These are phyloP conservation scores for Melampsora americana DNA, from an alignment of 1,284 basidiomycete genomes.

Conservation along the genomic window DNA sequence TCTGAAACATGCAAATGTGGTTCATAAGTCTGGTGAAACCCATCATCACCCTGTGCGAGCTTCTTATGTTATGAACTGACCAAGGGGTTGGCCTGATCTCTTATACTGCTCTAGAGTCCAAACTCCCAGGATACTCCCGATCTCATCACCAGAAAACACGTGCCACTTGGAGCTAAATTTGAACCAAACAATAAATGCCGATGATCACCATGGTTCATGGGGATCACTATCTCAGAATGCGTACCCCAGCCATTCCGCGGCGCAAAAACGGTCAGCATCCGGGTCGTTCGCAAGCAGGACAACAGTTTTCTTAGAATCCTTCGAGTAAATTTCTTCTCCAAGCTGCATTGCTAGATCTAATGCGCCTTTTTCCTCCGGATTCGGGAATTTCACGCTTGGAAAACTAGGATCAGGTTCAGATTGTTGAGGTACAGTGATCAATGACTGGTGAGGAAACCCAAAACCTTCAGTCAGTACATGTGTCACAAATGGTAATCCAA, in stretches of 20 bases:
- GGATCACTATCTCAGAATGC: not conserved
- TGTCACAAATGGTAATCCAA: conserved; percentile 65
- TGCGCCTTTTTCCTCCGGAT: conserved; percentile 76
- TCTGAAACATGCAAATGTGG: conserved; percentile 53
- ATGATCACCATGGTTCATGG: conserved; percentile 23
- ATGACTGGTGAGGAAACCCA: conserved; percentile 19
- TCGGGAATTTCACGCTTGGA: conserved; percentile 75
- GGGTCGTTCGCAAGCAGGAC: conserved; percentile 76
- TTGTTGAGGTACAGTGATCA: conserved; percentile 40
- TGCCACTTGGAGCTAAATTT: conserved; percentile 62
- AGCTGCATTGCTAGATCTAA: conserved; percentile 34
- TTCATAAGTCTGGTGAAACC: not conserved
- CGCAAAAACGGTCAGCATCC: conserved; percentile 75
- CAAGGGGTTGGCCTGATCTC: conserved; percentile 62
- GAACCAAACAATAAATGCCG: conserved; percentile 15
- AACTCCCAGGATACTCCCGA: conserved; percentile 71
- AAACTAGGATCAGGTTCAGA: conserved; percentile 71
- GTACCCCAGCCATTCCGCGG: conserved; percentile 66
- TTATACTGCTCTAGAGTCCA: conserved; percentile 64
- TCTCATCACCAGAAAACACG: conserved; percentile 76
- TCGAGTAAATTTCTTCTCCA: conserved; percentile 17
- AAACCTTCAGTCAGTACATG: conserved; percentile 46
- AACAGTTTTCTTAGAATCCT: conserved; percentile 64
- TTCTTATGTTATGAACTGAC: conserved; percentile 51
- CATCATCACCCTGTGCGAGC: not conserved